phyloP scores from a whole-genome alignment of 495 filamentous ascomycete species.

The Rostrohypoxylon terebratum region DNA sequence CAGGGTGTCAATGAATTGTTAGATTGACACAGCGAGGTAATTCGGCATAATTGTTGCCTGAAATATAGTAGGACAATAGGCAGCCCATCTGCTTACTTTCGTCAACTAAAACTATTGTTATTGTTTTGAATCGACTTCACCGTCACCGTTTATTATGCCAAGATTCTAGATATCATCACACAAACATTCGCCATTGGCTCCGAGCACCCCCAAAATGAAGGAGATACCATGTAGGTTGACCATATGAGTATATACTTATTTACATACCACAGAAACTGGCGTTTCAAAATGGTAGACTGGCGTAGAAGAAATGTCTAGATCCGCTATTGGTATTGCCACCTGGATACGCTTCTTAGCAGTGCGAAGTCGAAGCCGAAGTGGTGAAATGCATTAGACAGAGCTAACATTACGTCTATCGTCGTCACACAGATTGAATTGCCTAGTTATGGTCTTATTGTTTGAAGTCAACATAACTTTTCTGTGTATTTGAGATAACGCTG shows the following conservation, averaged over 20 bases:
- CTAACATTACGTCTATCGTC: conserved; percentile 14
- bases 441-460: background rate
- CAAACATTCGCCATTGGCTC: background rate
- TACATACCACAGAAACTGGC: background rate
- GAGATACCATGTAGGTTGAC: background rate
- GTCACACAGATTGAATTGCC: background rate
- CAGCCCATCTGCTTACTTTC: background rate
- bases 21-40: background rate
- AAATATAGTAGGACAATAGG: background rate
- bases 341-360: background rate
- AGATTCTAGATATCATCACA: background rate
- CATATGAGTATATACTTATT: background rate
- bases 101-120: background rate
- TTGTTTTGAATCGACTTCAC: background rate
- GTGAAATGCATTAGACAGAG: background rate
- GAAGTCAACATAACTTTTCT: background rate
- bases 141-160: background rate
- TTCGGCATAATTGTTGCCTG: background rate
- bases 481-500: conserved; percentile 14
- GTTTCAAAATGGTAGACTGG: background rate
- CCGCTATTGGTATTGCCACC: background rate
- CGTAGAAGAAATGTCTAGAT: background rate
- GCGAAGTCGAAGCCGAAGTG: conserved; percentile 2
- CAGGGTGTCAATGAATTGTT: background rate
- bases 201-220: background rate